Conservation (phyloP, 1,284 basidiomycete species). For the Somion occarium region DNA sequence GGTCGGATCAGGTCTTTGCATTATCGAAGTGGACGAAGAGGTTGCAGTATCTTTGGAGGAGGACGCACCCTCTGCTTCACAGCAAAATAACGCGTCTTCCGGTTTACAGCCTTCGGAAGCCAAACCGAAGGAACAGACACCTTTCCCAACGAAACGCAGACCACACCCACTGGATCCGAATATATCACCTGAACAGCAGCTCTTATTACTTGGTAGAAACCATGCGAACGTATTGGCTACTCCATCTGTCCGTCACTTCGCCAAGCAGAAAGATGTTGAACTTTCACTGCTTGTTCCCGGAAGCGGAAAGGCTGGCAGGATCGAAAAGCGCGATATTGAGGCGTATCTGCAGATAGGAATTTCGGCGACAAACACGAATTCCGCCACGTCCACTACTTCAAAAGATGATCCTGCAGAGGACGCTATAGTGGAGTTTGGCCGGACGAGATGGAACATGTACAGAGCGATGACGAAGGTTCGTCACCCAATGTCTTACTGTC, state of each 20-base stretch:
- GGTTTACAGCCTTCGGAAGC: background rate
- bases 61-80: slow-evolving; percentile 13
- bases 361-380: slow-evolving; percentile 3
- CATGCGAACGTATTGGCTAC: slow-evolving; percentile 53
- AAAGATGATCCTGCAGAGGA: slow-evolving; percentile 28
- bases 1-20: slow-evolving; percentile 80
- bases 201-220: slow-evolving; percentile 11
- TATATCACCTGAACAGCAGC: slow-evolving; percentile 21
- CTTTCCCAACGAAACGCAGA: slow-evolving; percentile 21
- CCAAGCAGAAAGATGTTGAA: slow-evolving; percentile 62
- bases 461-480: slow-evolving; percentile 77
- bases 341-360: slow-evolving; percentile 39
- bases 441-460: slow-evolving; percentile 83
- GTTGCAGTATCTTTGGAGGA: slow-evolving; percentile 17
- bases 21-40: slow-evolving; percentile 77
- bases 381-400: background rate
- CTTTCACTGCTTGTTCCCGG: slow-evolving; percentile 58
- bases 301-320: slow-evolving; percentile 70
- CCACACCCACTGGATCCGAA: slow-evolving; percentile 69
- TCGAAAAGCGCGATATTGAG: slow-evolving; percentile 76
- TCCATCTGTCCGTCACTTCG: slow-evolving; percentile 78
- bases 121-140: slow-evolving; percentile 7
- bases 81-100: slow-evolving; percentile 13
- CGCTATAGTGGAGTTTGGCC: slow-evolving; percentile 64
- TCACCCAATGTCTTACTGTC: slow-evolving; percentile 4